Conservation (phyloP, 2,329 filamentous ascomycete genomes). For the Clonostachys solani region DNA sequence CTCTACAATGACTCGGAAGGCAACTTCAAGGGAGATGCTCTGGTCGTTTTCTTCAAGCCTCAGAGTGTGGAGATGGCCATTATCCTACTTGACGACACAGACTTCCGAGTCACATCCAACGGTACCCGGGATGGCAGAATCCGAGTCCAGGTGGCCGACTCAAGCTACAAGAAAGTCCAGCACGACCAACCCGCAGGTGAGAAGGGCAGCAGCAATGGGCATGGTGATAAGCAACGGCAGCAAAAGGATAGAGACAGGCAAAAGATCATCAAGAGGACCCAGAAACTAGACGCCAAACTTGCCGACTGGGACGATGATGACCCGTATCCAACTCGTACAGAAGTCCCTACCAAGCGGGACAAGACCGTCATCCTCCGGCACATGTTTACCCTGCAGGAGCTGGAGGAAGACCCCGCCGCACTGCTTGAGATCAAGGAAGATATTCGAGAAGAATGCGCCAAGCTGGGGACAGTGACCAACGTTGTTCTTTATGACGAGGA, state of each 20-base stretch:
- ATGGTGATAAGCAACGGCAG: slow-evolving; percentile 27
- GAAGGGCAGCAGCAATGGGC: slow-evolving; percentile 9
- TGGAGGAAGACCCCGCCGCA: slow-evolving; percentile 79
- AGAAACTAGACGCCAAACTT: slow-evolving; percentile 86
- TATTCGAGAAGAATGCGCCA: slow-evolving; percentile 83
- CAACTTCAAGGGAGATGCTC: slow-evolving; percentile 86
- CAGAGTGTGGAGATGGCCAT: slow-evolving; percentile 88
- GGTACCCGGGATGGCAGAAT: slow-evolving; percentile 61
- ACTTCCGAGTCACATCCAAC: slow-evolving; percentile 63
- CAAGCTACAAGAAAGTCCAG: slow-evolving; percentile 85
- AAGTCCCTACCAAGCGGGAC: slow-evolving; percentile 55
- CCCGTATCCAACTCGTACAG: slow-evolving; percentile 38
- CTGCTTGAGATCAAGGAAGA: slow-evolving; percentile 93
- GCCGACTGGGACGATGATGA: slow-evolving; percentile 96
- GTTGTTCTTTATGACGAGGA: slow-evolving; percentile 89
- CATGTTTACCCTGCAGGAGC: slow-evolving; percentile 85
- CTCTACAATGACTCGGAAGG: slow-evolving; percentile 81
- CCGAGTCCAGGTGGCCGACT: slow-evolving; percentile 78
- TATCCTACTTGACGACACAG: slow-evolving; percentile 73
- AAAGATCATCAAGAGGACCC: slow-evolving; percentile 87
- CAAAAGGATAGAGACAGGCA: slow-evolving; percentile 68
- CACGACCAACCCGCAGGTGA: slow-evolving; percentile 43
- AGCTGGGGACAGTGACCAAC: slow-evolving; percentile 84
- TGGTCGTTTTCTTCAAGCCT: slow-evolving; percentile 92
- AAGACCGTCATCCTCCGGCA: slow-evolving; percentile 85